Evolutionary conservation across 2,329 filamentous ascomycete genomes (phyloP).

Genomic region (Grosmannia huntii): DNA sequence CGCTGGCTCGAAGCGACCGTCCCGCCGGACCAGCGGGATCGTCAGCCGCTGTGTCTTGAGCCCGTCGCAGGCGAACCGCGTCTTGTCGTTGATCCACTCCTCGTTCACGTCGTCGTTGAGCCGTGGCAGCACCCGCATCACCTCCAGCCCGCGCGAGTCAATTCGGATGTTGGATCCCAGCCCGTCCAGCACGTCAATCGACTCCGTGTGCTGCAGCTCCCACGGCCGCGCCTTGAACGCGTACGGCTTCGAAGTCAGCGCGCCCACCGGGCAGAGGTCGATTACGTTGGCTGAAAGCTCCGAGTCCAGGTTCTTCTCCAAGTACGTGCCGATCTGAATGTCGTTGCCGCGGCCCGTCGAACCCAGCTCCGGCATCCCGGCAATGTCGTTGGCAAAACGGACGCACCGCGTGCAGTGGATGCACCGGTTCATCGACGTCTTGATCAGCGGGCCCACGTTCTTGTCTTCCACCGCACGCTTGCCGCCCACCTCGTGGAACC

Average conservation of each 20-base stretch:
- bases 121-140: conserved; percentile 86
- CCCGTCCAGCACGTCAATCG: conserved; percentile 85
- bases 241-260: conserved; percentile 92
- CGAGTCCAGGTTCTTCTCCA: conserved; percentile 85
- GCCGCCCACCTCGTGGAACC: conserved; percentile 90
- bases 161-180: conserved; percentile 91
- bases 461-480: conserved; percentile 99
- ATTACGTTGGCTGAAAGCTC: conserved; percentile 97
- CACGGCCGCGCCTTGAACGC: conserved; percentile 93
- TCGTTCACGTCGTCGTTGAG: conserved; percentile 98
- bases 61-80: conserved; percentile 90
- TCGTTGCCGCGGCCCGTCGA: conserved; percentile 93
- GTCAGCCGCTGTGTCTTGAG: conserved; percentile 93
- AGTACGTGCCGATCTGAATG: conserved; percentile 94
- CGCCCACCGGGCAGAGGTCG: conserved; percentile 94
- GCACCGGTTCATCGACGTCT: conserved; percentile 99
- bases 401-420: conserved; percentile 98
- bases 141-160: conserved; percentile 84
- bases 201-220: conserved; percentile 94
- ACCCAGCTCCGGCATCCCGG: conserved; percentile 88
- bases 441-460: conserved; percentile 95
- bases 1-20: conserved; percentile 82
- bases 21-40: conserved; percentile 75
- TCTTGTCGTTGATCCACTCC: conserved; percentile 99
- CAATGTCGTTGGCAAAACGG: conserved; percentile 94